Base-by-base conservation (phyloP, 306 rosid species). In the Quercus cerris region DNA sequence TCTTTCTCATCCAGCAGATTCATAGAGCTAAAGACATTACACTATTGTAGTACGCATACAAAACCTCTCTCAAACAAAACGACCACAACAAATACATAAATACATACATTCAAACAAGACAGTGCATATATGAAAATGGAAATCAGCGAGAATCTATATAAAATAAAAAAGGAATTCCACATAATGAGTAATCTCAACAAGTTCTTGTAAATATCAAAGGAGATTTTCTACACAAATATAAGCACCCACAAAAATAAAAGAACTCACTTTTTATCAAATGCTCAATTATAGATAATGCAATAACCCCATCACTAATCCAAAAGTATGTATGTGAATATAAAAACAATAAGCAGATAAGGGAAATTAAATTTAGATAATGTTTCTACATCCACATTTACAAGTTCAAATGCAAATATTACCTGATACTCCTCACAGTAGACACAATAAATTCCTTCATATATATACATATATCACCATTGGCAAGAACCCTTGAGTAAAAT, bases 401-500 rank as follows among this genome's bases (percentile, higher is more conserved):
- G 79, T 71, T 78, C 55, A 25, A 38, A 70, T 55, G 61, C n/a
- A 75, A 86, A 80, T 31, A 77, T 22, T 62, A 88, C 97, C 99
- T 95, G 91, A 79, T 93, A 93, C 78, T 95, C 97, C 85, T 95
- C 99, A 35, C 98, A 93, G 76, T 89, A 90, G 78, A 95, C 87
- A 76, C 99, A 95, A 86, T 95, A 95, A 78, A 93, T 90, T 58
- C 99, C 99, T 82, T 91, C 98, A 71, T 93, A 95, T 75, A 93
- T 94, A 85, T 90, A 81, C 89, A 95, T 76, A 93, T 93, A 78
- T 95, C 98, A 22, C 96, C 98, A 46, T 79, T 95, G 80, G 93
- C 94, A 82, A 91, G 93, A 80, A 93, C 98, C 84, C 91, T 89
- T 0, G 90, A 90, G 83, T 95, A 95, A 86, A 93, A 90, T 81